A percentile compares a stretch with the other conserved stretches of the same genome.
These are phyloP conservation scores for Lathyrus aphaca DNA, from an alignment of 306 rosid genomes.

Conservation along the genomic window DNA sequence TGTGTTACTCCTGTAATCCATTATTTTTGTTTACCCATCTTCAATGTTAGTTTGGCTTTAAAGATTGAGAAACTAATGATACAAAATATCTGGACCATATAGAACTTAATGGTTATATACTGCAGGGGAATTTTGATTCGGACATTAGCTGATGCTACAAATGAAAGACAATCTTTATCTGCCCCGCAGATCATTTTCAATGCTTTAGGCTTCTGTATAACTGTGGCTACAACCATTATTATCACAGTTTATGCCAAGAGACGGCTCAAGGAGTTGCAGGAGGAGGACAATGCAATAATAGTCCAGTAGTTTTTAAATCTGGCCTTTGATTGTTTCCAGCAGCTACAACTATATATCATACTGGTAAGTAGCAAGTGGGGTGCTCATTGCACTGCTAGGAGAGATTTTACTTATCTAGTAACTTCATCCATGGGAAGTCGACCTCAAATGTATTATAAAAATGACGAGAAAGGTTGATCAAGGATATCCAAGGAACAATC, in stretches of 20 bases:
- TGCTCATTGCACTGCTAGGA: constrained; percentile 42
- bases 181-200: constrained; percentile 78
- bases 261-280: constrained; percentile 66
- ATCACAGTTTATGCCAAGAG: constrained; percentile 72
- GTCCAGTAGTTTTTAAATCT: constrained; percentile 43
- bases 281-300: constrained; percentile 69
- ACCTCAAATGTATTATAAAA: constrained; percentile 43
- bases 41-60: constrained; percentile 1
- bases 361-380: background rate
- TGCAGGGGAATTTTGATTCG: constrained; percentile 84
- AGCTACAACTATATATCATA: constrained; percentile 19
- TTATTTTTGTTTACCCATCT: constrained; percentile 20
- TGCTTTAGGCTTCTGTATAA: constrained; percentile 64
- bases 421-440: constrained; percentile 51
- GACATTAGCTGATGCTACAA: constrained; percentile 86
- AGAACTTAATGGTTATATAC: constrained; percentile 23
- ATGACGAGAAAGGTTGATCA: constrained; percentile 37
- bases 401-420: constrained; percentile 45
- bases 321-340: constrained; percentile 34
- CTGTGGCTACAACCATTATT: constrained; percentile 72
- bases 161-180: constrained; percentile 66
- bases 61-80: constrained; percentile 23
- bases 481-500: constrained; percentile 36
- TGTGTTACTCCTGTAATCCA: constrained; percentile 16
- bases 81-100: constrained; percentile 22